phyloP scores from a whole-genome alignment of 345 rosid genomes.

The Brassica juncea region DNA sequence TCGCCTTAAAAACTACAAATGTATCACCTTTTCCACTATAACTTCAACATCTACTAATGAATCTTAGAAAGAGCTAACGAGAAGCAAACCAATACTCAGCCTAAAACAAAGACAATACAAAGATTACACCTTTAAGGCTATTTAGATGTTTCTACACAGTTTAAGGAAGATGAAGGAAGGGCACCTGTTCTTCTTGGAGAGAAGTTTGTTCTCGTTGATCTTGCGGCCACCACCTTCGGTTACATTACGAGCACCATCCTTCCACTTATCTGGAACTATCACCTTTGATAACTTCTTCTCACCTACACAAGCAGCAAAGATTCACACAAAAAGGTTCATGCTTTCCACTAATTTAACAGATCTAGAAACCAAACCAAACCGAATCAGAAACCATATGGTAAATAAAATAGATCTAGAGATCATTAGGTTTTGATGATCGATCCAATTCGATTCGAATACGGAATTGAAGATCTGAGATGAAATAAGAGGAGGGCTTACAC shows the following conservation, averaged over 20 bases:
- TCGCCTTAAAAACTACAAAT: neutral
- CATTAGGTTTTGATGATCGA: neutral
- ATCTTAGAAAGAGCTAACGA: neutral
- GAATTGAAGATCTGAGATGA: neutral
- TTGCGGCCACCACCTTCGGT: conserved; percentile 94
- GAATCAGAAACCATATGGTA: neutral
- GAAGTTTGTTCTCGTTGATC: conserved; percentile 97
- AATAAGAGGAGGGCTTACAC: conserved; percentile 49
- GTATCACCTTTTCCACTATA: neutral
- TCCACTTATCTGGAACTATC: conserved; percentile 98
- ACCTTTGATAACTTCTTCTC: conserved; percentile 95
- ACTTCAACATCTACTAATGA: neutral
- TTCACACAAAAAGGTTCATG: neutral
- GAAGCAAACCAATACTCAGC: conserved; percentile 4
- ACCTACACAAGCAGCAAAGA: conserved; percentile 47
- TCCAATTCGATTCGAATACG: neutral
- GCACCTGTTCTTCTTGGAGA: conserved; percentile 81
- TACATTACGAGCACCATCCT: conserved; percentile 97
- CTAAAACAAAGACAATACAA: neutral
- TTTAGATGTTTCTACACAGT: neutral
- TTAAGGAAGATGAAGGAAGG: neutral
- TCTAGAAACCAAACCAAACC: conserved; percentile 3
- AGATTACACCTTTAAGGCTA: neutral
- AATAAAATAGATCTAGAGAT: neutral
- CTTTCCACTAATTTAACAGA: neutral